Evolutionary conservation across 306 rosid genomes (phyloP).

Genomic region (Vigna reflexopilosa): DNA sequence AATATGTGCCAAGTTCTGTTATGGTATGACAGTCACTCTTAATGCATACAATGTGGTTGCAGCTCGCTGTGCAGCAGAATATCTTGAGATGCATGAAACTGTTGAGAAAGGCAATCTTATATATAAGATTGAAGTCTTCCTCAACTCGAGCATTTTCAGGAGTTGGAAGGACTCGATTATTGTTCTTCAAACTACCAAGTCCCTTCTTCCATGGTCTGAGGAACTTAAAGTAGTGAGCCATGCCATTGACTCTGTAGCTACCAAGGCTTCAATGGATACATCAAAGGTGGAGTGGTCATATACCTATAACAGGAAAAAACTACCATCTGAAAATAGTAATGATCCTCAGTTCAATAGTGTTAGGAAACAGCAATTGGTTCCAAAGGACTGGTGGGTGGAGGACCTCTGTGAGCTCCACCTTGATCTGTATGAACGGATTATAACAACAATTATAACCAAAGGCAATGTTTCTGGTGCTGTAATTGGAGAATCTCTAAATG

Average conservation of each 20-base stretch:
- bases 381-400: conserved; percentile 98
- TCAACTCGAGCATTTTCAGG: conserved; percentile 87
- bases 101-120: conserved; percentile 90
- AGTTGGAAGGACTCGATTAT: conserved; percentile 97
- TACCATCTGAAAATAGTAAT: conserved; percentile 74
- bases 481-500: conserved; percentile 85
- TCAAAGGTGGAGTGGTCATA: conserved; percentile 97
- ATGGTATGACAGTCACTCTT: conserved; percentile 90
- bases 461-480: conserved; percentile 64
- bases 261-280: conserved; percentile 84
- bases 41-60: conserved; percentile 93
- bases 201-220: conserved; percentile 93
- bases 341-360: conserved; percentile 76
- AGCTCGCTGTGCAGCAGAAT: conserved; percentile 92
- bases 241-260: conserved; percentile 87
- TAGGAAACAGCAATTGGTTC: conserved; percentile 75
- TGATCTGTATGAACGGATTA: conserved; percentile 74
- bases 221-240: conserved; percentile 85
- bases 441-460: conserved; percentile 63
- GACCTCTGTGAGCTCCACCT: conserved; percentile 91
- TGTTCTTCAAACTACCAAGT: conserved; percentile 85
- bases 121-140: conserved; percentile 95
- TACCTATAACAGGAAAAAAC: conserved; percentile 83
- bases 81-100: conserved; percentile 90
- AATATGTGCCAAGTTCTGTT: conserved; percentile 93